Evolutionary conservation across 2,329 filamentous ascomycete genomes (phyloP).

Genomic region (Xylariales sp.): DNA sequence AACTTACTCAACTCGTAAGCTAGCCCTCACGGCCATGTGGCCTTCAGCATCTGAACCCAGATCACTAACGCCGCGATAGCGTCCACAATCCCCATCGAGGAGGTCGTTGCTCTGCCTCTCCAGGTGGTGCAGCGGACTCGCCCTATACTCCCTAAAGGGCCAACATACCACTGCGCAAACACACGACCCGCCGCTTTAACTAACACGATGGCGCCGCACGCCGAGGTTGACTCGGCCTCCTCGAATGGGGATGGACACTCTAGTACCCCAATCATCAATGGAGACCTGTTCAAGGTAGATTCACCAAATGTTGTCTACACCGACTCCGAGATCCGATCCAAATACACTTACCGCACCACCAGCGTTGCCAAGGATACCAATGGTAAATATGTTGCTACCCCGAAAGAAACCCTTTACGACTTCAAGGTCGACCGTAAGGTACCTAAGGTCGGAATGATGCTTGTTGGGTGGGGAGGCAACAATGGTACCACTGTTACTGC

Average conservation of each 20-base stretch:
- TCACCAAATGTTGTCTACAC: constrained; percentile 93
- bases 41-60: no score
- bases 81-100: constrained; percentile 94
- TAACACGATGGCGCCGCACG: constrained; percentile 86
- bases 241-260: constrained; percentile 57
- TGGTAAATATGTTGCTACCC: constrained; percentile 78
- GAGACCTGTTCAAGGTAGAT: constrained; percentile 74
- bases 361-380: constrained; percentile 64
- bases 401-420: constrained; percentile 87
- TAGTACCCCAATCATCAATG: no score
- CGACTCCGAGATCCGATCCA: constrained; percentile 81
- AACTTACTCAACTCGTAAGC: constrained; percentile 95
- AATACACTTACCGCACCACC: constrained; percentile 96
- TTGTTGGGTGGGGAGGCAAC: constrained; percentile 97
- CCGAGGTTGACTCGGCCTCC: constrained; percentile 54
- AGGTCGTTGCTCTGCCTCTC: constrained; percentile 81
- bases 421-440: constrained; percentile 96
- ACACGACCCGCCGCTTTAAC: constrained; percentile 14
- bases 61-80: no score
- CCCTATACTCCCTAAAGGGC: constrained; percentile 51
- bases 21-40: constrained; percentile 12
- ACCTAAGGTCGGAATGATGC: constrained; percentile 92
- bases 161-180: constrained; percentile 19
- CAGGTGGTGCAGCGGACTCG: constrained; percentile 76
- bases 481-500: constrained; percentile 97